These are phyloP conservation scores for Pelargonium cotyledonis DNA, from an alignment of 441 rosid species.

Conservation along the genomic window DNA sequence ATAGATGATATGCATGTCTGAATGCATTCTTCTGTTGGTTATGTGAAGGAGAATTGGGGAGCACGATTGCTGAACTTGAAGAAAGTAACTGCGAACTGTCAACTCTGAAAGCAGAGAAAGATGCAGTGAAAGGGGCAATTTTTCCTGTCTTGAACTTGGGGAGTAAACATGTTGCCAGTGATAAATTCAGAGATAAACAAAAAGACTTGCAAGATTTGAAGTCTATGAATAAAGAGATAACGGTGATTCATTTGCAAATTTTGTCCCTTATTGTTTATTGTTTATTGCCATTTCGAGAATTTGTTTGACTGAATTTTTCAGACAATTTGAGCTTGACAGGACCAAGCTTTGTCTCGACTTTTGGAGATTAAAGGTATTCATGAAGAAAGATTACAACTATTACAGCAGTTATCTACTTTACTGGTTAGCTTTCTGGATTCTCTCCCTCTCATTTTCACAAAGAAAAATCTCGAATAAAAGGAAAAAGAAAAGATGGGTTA, in stretches of 20 bases:
- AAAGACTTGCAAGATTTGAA: conserved; percentile 77
- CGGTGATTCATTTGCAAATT: conserved; percentile 36
- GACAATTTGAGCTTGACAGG: conserved; percentile 42
- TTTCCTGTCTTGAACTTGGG: conserved; percentile 69
- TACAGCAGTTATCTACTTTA: conserved; percentile 45
- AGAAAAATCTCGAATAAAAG: not conserved
- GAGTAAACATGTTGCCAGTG: conserved; percentile 53
- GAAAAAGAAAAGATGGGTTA: not conserved
- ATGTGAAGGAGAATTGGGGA: conserved; percentile 68
- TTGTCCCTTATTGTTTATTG: conserved; percentile 18
- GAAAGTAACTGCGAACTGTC: conserved; percentile 62
- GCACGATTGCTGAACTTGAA: conserved; percentile 53
- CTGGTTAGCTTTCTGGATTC: conserved; percentile 45
- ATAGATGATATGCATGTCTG: conserved; percentile 15
- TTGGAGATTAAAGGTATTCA: conserved; percentile 64
- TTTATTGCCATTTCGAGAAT: conserved; percentile 13
- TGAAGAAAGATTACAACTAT: conserved; percentile 61
- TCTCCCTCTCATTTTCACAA: conserved; percentile 15
- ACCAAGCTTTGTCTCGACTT: conserved; percentile 58
- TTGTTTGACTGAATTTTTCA: conserved; percentile 18
- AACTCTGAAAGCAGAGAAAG: conserved; percentile 74
- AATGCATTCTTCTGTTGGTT: conserved; percentile 18
- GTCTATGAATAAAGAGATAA: conserved; percentile 54
- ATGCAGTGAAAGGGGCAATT: conserved; percentile 71
- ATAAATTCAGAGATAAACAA: conserved; percentile 62